Evolutionary conservation across 257 asterid genomes (phyloP).

Genomic region (Jacaranda copaia): DNA sequence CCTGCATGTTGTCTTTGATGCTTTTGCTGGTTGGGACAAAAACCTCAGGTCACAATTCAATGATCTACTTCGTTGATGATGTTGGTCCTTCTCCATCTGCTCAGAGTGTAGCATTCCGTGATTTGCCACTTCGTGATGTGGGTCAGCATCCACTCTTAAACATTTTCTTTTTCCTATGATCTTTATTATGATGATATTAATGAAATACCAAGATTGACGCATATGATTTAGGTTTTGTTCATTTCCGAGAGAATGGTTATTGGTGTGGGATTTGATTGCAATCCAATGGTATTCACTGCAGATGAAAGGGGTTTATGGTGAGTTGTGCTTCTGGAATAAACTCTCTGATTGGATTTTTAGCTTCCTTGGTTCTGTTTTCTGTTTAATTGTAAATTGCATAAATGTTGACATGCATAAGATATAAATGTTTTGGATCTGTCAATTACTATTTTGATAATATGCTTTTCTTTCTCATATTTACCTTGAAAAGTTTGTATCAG

Average conservation of each 20-base stretch:
- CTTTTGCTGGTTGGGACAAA: conserved; percentile 24
- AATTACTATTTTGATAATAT: background rate
- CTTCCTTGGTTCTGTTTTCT: conserved; percentile 1
- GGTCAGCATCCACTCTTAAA: conserved; percentile 90
- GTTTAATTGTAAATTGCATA: background rate
- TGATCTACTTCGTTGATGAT: conserved; percentile 97
- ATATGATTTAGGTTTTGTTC: conserved; percentile 70
- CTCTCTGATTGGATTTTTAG: conserved; percentile 21
- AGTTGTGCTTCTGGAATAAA: conserved; percentile 40
- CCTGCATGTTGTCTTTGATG: conserved; percentile 30
- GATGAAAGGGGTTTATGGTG: conserved; percentile 94
- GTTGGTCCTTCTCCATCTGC: conserved; percentile 96
- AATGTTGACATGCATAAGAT: conserved; percentile 16
- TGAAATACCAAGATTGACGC: conserved; percentile 30
- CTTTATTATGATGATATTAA: conserved; percentile 39
- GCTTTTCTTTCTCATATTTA: background rate
- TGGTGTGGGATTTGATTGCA: conserved; percentile 98
- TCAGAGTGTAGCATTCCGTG: conserved; percentile 92
- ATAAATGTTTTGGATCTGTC: conserved; percentile 1
- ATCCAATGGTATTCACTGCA: conserved; percentile 87
- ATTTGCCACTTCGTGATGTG: conserved; percentile 99
- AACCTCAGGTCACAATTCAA: conserved; percentile 89
- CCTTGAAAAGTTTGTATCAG: background rate
- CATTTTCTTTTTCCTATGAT: conserved; percentile 38
- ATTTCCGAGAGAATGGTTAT: conserved; percentile 88